These are phyloP conservation scores for Hypoxylon perforatum DNA, from an alignment of 495 filamentous ascomycete genomes.

Conservation along the genomic window DNA sequence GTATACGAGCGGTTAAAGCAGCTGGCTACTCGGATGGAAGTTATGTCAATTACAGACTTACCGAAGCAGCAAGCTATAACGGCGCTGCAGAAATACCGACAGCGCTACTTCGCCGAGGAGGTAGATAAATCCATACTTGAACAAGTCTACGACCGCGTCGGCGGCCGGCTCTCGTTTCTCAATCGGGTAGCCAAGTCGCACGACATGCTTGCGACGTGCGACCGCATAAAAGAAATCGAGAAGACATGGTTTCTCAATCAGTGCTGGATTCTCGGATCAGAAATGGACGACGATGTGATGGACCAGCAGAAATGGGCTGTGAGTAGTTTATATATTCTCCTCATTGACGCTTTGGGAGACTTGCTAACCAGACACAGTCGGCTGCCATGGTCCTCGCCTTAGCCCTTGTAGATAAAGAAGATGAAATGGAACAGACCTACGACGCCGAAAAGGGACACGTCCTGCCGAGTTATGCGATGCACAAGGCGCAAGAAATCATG, in stretches of 20 bases:
- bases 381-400: constrained; percentile 94
- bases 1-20: constrained; percentile 93
- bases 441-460: constrained; percentile 75
- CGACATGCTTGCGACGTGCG: constrained; percentile 81
- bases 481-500: constrained; percentile 89
- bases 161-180: constrained; percentile 86
- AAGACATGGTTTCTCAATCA: constrained; percentile 96
- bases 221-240: constrained; percentile 81
- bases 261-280: constrained; percentile 89
- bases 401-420: constrained; percentile 83
- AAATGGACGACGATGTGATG: constrained; percentile 99
- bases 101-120: constrained; percentile 72
- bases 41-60: constrained; percentile 83
- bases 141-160: constrained; percentile 83
- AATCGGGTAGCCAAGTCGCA: constrained; percentile 83
- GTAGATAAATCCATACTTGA: constrained; percentile 67
- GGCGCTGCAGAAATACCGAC: constrained; percentile 80
- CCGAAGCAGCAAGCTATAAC: constrained; percentile 77
- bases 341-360: not conserved
- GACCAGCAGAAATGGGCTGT: constrained; percentile 96
- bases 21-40: constrained; percentile 90
- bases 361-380: constrained; percentile 60
- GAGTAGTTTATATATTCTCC: constrained; percentile 43
- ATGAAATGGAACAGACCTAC: constrained; percentile 71
- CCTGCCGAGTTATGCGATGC: constrained; percentile 83